A percentile compares a stretch with the other conserved stretches of the same genome.
phyloP scores from a whole-genome alignment of 805 yeast genomes.

The Yarrowia hollandica region DNA sequence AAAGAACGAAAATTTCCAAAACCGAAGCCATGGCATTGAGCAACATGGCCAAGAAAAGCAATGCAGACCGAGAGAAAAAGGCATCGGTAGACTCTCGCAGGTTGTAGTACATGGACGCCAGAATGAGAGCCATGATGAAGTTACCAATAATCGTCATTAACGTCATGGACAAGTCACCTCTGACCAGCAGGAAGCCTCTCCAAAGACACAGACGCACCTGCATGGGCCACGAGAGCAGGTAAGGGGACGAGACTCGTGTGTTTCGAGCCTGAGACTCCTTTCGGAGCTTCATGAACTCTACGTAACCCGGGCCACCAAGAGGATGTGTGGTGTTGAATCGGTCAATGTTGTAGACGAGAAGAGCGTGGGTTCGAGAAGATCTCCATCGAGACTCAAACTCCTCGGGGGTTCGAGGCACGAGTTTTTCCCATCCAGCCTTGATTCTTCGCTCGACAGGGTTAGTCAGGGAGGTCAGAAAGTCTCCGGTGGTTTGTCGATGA shows the following conservation, averaged over 20 bases:
- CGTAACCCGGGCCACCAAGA: constrained; percentile 35
- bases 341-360: constrained; percentile 50
- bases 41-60: constrained; percentile 57
- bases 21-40: constrained; percentile 50
- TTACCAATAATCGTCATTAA: constrained; percentile 49
- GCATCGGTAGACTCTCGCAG: constrained; percentile 52
- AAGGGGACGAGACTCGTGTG: constrained; percentile 44
- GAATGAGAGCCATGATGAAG: constrained; percentile 52
- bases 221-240: constrained; percentile 45
- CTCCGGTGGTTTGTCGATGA: constrained; percentile 60
- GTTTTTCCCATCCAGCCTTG: constrained; percentile 47
- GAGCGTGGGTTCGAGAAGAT: constrained; percentile 47
- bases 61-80: constrained; percentile 58
- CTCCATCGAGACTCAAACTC: constrained; percentile 56
- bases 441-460: constrained; percentile 53
- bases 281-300: constrained; percentile 40
- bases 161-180: constrained; percentile 53
- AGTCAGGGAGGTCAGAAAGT: constrained; percentile 57
- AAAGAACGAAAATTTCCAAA: constrained; percentile 48
- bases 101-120: constrained; percentile 58
- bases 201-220: constrained; percentile 54
- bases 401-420: constrained; percentile 53
- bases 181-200: constrained; percentile 54
- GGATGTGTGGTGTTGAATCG: constrained; percentile 36
- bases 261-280: constrained; percentile 38